Base-by-base conservation (phyloP, 1,139 yeast species). In the Yamadazyma pseudoaaseri region DNA sequence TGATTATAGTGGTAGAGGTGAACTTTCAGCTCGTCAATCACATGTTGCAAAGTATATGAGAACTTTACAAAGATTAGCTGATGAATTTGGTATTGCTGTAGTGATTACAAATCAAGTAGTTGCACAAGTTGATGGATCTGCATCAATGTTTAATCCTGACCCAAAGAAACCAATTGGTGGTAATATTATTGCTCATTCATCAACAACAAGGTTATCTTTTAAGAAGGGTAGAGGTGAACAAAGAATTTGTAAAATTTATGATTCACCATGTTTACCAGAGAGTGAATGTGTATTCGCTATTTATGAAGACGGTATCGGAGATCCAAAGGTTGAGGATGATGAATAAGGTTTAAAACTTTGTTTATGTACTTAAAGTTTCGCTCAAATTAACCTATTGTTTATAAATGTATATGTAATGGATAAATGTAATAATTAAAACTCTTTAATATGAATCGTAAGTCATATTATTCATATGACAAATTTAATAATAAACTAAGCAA, bases 161-260 rank as follows among this genome's bases (percentile, higher is more conserved):
- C 97, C 98, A n/a, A 94, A 94, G 60, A 94, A 94, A 58, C 98
- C 99, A 8, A 92, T 94, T 49, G 99, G 99, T 38, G 99, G 99
- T 51, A 92, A 94, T 53, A 92, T 94, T 49, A 83, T 94, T 60
- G 98, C 98, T 2, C 99, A 94, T 58, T 82, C 96, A 15, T 87
- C 97, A 3, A 92, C 97, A 7, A 92, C 98, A 1, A 75, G 97
- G 49, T 73, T 92, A 42, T 84, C 87, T 31, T 80, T 92, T 57
- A 83, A 83, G 54, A 92, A 92, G 65, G 97, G 96, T 29, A 77
- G 85, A 47, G 97, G 83, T 14, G 95, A 89, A 49, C 92, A 86
- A 52, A 80, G 98, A 67, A 82, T 87, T 26, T 92, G 97, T 64
- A 89, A 87, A 59, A 83, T 92, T 36, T 89, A 87, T 48, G 98